Evolutionary conservation across 2,329 filamentous ascomycete genomes (phyloP).

Genomic region (Aspergillus tubingensis): DNA sequence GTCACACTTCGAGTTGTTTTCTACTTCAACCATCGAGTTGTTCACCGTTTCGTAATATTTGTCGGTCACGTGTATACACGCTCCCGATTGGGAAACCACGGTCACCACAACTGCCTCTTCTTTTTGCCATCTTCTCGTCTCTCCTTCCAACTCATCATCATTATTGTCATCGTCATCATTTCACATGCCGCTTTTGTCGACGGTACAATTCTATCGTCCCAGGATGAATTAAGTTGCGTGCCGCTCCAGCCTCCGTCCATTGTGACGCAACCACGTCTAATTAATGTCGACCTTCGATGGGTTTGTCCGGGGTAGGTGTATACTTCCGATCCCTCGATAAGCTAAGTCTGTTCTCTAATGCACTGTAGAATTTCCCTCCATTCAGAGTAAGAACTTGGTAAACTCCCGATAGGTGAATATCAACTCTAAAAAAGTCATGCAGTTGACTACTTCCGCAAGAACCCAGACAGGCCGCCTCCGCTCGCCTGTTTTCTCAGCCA

Average conservation of each 20-base stretch:
- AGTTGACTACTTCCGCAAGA: constrained; percentile 80
- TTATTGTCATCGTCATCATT: not conserved
- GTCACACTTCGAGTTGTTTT: not conserved
- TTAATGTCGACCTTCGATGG: constrained; percentile 78
- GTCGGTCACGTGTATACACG: not conserved
- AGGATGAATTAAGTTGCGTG: not conserved
- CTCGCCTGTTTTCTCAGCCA: constrained; percentile 88
- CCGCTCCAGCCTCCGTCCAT: not conserved
- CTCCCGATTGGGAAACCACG: not conserved
- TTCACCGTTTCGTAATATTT: not conserved
- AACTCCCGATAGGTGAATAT: constrained; percentile 15
- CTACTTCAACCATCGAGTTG: not conserved
- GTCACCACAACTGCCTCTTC: not conserved
- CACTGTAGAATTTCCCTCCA: constrained; percentile 70
- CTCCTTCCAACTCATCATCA: not conserved
- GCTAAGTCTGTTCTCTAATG: constrained; percentile 16
- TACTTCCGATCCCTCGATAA: not conserved
- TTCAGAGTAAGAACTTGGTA: constrained; percentile 57
- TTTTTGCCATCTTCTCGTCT: not conserved
- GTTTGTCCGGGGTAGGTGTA: constrained; percentile 51
- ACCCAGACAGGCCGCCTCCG: constrained; percentile 59
- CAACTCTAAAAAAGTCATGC: constrained; percentile 2
- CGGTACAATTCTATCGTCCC: not conserved
- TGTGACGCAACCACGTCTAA: not conserved
- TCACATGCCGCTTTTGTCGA: not conserved